Base-by-base conservation (phyloP, 495 filamentous ascomycete genomes). In the Evernia prunastri region DNA sequence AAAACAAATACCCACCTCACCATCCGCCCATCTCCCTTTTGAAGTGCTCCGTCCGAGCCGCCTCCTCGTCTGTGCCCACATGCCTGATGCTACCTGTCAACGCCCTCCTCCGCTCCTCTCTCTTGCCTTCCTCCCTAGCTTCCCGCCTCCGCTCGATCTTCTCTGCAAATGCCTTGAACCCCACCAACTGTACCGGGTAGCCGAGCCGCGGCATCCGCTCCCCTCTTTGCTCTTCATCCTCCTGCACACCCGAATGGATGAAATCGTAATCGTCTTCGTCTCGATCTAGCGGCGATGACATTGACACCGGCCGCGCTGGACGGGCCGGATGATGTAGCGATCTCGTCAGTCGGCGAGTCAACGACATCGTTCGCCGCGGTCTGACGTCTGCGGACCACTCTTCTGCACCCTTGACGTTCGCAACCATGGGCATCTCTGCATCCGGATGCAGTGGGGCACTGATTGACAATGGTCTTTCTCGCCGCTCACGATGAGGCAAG, bases 51-150 rank as follows among this genome's bases (percentile, higher is more conserved):
- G 27, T 43, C 25, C 61, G 54, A 36, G 7, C n/a, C 29, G 33
- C 42, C 4, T 10, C 54, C 5, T 59, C 43, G n/a, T 56, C 56
- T 0, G 29, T 59, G 25, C 40, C 54, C 56, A 70, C 59, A 18
- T 61, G 62, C 13, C 81, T 80, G 70, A 95, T 96, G 67, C 81
- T 88, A 62, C 82, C 79, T 69, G 88, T 82, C 60, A 95, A 77
- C 66, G 77, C 80, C 60, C 87, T 80, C 56, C 85, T 81, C 61
- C 86, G 76, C 66, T 82, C 86, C 74, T 90, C 89, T 56, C 74
- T 75, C 66, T 74, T 79, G 33, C 72, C 71, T 63, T 82, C 79
- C 33, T 84, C 80, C 51, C 83, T 79, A 67, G 78, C 74, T 71
- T 87, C 84, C 66, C 84, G 86, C 59, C 83, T 68, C 63, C 84